Base-by-base conservation (phyloP, 2,329 filamentous ascomycete genomes). In the Incumbomyces delicatus region DNA sequence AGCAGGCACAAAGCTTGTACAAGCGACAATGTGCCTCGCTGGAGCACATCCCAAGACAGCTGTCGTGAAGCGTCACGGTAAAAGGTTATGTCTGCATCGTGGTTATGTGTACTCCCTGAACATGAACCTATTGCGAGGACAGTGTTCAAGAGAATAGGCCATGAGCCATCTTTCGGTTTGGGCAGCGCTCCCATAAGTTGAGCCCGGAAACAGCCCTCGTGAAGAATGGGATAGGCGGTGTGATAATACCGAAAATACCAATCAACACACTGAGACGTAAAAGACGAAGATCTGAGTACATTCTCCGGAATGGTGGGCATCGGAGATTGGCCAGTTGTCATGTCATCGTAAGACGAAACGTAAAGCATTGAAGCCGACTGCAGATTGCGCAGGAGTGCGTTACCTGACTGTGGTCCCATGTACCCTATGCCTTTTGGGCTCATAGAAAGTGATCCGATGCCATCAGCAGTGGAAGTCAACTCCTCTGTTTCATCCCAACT, bases 11-110 rank as follows among this genome's bases (percentile, higher is more conserved):
- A 60, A 1, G 65, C 66, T 53, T 74, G 72, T 1, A 74, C 70
- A 7, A 72, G 60, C 6, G 67, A 71, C 14, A 74, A 53, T 41
- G 71, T 73, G 16, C 72, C 72, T 18, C 66, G 68, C 47, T 74
- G 72, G 63, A 35, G 61, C 62, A 36, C 69, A 62, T 44, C 71
- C 66, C 34, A 70, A 6, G 50, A 46, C 22, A 54, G 41, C 12
- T 50, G 47, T 12, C 64, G 61, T 55, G 70, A 67, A 7, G 70
- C 71, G 50, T 70, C 69, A 46, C 70, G 66, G 47, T 68, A 70
- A 39, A 70, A 65, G 2, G 67, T 67, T 22, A 71, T 64, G 38
- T 72, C 50, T 18, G 50, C 50, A 14, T 52, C 48, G 20, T 54
- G 47, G 13, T 46, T 22, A 14, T 18, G 20, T 39, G 20, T 42